A percentile compares a stretch with the other conserved stretches of the same genome.
phyloP scores from a whole-genome alignment of 2,329 filamentous ascomycete species.

The Raffaelea deltoideospora region DNA sequence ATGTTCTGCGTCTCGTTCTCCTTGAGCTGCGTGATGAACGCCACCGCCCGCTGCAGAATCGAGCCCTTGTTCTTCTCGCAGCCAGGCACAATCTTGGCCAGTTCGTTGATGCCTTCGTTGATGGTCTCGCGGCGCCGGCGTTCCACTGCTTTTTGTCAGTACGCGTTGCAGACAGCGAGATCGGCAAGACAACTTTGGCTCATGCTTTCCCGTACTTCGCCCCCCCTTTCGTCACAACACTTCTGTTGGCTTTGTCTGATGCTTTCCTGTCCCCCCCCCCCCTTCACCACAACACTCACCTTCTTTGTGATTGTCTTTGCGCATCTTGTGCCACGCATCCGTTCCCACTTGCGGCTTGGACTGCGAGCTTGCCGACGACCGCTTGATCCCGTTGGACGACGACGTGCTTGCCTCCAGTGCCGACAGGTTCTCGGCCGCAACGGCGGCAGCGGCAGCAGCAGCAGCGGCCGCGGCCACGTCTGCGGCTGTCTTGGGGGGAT shows the following conservation, averaged over 20 bases:
- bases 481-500: conserved; percentile 7
- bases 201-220: too few relatives aligned
- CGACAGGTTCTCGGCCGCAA: neutral
- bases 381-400: conserved; percentile 9
- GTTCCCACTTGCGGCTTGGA: conserved; percentile 82
- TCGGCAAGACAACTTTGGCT: neutral
- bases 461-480: conserved; percentile 13
- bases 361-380: conserved; percentile 10
- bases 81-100: conserved; percentile 92
- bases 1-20: conserved; percentile 90
- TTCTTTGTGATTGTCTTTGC: conserved; percentile 98
- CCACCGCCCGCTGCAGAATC: conserved; percentile 82
- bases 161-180: neutral
- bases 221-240: too few relatives aligned
- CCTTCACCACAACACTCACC: conserved; percentile 49
- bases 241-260: too few relatives aligned
- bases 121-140: conserved; percentile 93
- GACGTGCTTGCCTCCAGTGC: conserved; percentile 10
- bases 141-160: conserved; percentile 50
- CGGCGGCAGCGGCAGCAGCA: conserved; percentile 8
- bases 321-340: conserved; percentile 93
- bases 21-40: conserved; percentile 87
- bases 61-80: conserved; percentile 99
- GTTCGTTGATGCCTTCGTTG: conserved; percentile 96
- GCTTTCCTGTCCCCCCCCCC: too few relatives aligned